Base-by-base conservation (phyloP, 805 yeast species). In the Candida ascalaphidarum region DNA sequence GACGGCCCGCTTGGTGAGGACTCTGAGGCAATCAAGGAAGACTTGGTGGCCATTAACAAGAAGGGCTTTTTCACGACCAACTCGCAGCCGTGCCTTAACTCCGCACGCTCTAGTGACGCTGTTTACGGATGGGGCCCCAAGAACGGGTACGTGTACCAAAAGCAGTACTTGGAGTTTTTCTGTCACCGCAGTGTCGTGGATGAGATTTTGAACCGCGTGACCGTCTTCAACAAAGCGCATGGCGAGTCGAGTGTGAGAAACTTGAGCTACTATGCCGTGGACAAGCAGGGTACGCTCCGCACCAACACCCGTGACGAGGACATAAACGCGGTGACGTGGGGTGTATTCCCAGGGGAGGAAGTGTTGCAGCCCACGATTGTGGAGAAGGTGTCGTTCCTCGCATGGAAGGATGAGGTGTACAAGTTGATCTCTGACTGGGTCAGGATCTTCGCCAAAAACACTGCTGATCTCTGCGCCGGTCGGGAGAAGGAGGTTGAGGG, bases 241-340 rank as follows among this genome's bases (percentile, higher is more conserved):
- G 44, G 48, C 19, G 66, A 67, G 28, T 58, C 63, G 37, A 64
- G 68, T 22, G 43, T 54, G 9, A 40, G 53, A 3, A 61, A 71
- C 25, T 62, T 88, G 41, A 77, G 95, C 3, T 89, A 74, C 57
- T 88, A 85, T 48, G 79, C 88, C 4, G 85, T 83, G 17, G 64
- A 66, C 41, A 71, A 71, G 43, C 47, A 58, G 19, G 70, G 74
- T 3, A 74, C 73, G 23, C 61, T 86, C 30, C 37, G 50, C 12
- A 73, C 94, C 27, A 88, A 88, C 53, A 75, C 85, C 26, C 69
- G 69, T 14, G 77, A 72, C 25, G 83, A 77, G 21, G 81, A 76
- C 36, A 86, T 94, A 38, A 88, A 84, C 48, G 96, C 97, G 7
- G 96, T 89, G 32, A 89, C 97, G 12, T 89, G 97, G 98, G 98